These are phyloP conservation scores for Fraxinus excelsior DNA, from an alignment of 257 asterid genomes.

Conservation along the genomic window DNA sequence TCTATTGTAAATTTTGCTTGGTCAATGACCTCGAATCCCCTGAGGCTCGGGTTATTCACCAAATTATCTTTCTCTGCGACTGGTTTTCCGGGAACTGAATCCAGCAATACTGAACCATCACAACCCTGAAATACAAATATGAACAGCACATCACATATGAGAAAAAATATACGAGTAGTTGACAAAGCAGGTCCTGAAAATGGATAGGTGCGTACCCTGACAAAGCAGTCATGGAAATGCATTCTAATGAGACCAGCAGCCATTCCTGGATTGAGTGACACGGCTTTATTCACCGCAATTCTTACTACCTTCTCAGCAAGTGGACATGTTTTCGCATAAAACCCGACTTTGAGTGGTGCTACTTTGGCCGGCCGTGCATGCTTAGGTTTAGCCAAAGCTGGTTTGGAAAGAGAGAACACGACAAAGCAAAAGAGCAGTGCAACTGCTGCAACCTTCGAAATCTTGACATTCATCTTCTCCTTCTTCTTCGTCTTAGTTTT, in stretches of 20 bases:
- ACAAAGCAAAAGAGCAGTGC: slow-evolving; percentile 13
- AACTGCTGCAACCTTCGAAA: neutral
- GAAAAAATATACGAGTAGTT: neutral
- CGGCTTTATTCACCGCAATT: slow-evolving; percentile 41
- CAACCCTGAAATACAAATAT: slow-evolving; percentile 45
- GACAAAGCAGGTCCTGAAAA: no score
- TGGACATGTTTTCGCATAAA: slow-evolving; percentile 43
- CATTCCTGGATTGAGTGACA: slow-evolving; percentile 47
- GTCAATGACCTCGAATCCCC: slow-evolving; percentile 64
- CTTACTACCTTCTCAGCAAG: slow-evolving; percentile 50
- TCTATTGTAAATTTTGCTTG: slow-evolving; percentile 50
- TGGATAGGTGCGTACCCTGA: slow-evolving; percentile 27
- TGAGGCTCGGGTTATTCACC: slow-evolving; percentile 42
- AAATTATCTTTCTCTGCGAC: slow-evolving; percentile 49
- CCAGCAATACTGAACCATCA: slow-evolving; percentile 52
- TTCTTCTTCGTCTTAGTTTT: neutral
- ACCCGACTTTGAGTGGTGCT: slow-evolving; percentile 38
- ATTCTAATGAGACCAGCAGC: slow-evolving; percentile 64
- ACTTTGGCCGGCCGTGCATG: neutral
- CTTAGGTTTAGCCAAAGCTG: slow-evolving; percentile 3
- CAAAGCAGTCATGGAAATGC: slow-evolving; percentile 72
- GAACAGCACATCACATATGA: no score
- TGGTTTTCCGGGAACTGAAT: slow-evolving; percentile 35
- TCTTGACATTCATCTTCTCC: neutral
- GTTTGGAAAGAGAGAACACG: neutral